A percentile compares a stretch with the other conserved stretches of the same genome.
These are phyloP conservation scores for Talaromyces sp. DNA, from an alignment of 2,329 filamentous ascomycete genomes.

Conservation along the genomic window DNA sequence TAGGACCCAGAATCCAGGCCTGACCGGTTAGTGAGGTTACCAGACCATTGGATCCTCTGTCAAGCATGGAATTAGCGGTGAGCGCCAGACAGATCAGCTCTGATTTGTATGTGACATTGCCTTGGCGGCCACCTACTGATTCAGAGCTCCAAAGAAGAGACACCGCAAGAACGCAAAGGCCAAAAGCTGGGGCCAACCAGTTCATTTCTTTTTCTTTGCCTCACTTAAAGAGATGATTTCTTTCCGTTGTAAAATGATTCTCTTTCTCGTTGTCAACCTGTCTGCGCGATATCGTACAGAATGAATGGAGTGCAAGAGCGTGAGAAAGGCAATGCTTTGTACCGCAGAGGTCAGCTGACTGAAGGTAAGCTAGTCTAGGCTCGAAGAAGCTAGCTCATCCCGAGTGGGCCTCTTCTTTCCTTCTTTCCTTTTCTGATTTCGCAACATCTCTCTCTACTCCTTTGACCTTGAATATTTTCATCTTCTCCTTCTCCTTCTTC, in stretches of 20 bases:
- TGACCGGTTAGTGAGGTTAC: neutral
- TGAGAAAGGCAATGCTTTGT: conserved; percentile 14
- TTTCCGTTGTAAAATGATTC: neutral
- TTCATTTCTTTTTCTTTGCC: neutral
- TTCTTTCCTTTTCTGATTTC: too few species aligned
- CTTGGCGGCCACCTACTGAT: conserved; percentile 2
- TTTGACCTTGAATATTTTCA: neutral
- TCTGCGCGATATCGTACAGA: neutral
- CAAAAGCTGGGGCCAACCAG: neutral
- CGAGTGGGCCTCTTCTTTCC: neutral
- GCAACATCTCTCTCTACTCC: neutral
- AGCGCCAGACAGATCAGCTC: conserved; percentile 9
- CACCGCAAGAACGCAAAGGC: conserved; percentile 1
- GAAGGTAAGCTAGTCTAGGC: conserved; percentile 13
- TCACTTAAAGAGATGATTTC: neutral
- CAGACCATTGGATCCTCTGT: conserved; percentile 5
- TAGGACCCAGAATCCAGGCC: neutral
- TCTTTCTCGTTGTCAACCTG: neutral
- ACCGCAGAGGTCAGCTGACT: conserved; percentile 13
- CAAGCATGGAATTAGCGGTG: conserved; percentile 7
- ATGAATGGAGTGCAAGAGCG: conserved; percentile 9
- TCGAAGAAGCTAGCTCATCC: conserved; percentile 2
- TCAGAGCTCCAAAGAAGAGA: conserved; percentile 1
- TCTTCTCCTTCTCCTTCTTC: neutral
- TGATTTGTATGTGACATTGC: neutral